Evolutionary conservation across 345 rosid species (phyloP), one percentile per base, ranked within the genome.

Genomic region (Microcos paniculata): DNA sequence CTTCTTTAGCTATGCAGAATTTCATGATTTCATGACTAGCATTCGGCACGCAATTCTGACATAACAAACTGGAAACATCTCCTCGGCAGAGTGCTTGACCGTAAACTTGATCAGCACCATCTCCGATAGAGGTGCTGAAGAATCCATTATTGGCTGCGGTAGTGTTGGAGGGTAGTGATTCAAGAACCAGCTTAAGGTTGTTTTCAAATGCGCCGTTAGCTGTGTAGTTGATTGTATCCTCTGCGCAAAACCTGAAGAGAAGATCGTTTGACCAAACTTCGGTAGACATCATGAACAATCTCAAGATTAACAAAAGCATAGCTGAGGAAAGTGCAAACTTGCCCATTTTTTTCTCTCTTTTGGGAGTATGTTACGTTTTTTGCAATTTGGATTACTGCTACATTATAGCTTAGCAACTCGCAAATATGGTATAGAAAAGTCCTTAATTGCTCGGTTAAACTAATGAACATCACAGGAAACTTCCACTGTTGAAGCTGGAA

Each of bases 21-120:
- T 66, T 5, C 43, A 70, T 1, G 45, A 86, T 79, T 31, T 67
- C 70, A 11, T 61, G 67, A 8, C 56, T 48, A 68, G 87, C 87
- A 18, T 45, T 76, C 4, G 68, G 30, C 9, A 86, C 55, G 42
- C 89, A 86, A 53, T 14, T 21, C 75, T 33, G 78, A 33, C 87
- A 86, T 8, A 23, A 43, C 8, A 62, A 5, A 46, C 33, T 8
- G 5, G 0, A 19, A 4, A 16, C 56, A 6, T 71, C 74, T 13
- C 74, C 74, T 19, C 48, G 51, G 13, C 74, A 71, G 10, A 33
- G 46, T 8, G 46, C 74, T 51, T 42, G 74, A 19, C 21, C 74
- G 31, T 30, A 71, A 26, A 71, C 63, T 24, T 19, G 58, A 53
- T 31, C 61, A 16, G 48, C 13, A 6, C 62, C 62, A 2, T 71